Conservation (phyloP, 768 basidiomycete genomes). For the Termitomyces titanicus region DNA sequence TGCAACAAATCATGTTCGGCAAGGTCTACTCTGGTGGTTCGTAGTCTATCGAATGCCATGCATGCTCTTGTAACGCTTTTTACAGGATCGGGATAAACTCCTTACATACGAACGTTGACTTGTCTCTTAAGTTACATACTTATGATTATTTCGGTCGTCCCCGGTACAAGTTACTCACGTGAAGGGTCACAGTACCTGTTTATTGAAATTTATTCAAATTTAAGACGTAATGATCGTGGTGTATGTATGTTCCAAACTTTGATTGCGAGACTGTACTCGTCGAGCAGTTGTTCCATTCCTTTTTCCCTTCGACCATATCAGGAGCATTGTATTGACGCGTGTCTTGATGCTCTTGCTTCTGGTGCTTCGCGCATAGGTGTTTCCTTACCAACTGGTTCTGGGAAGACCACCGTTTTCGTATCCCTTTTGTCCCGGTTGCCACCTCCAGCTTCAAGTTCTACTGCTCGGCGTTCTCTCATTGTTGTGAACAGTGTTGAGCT, state of each 20-base stretch:
- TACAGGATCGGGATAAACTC: conserved; percentile 44
- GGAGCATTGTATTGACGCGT: conserved; percentile 72
- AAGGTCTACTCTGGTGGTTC: conserved; percentile 97
- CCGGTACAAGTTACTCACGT: background rate
- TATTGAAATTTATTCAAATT: too few relatives aligned
- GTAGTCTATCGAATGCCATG: conserved; percentile 14
- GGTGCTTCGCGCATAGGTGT: conserved; percentile 80
- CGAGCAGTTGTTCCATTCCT: conserved; percentile 1
- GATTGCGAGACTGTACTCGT: conserved; percentile 8
- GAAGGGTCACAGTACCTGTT: too few relatives aligned
- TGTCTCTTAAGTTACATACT: too few relatives aligned
- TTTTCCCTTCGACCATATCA: conserved; percentile 82
- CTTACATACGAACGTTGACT: background rate
- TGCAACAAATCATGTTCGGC: conserved; percentile 94
- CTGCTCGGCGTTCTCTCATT: conserved; percentile 63
- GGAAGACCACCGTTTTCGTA: conserved; percentile 92
- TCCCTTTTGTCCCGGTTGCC: conserved; percentile 67
- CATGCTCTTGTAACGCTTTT: background rate
- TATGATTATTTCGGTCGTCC: too few relatives aligned
- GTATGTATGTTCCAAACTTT: conserved; percentile 9
- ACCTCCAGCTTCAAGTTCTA: conserved; percentile 36
- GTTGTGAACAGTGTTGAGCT: conserved; percentile 90
- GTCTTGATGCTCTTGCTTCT: conserved; percentile 61
- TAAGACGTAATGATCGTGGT: too few relatives aligned
- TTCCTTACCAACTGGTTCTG: conserved; percentile 80